Evolutionary conservation across 1,139 yeast species (phyloP).

Genomic region (Yamadazyma epiphylla): DNA sequence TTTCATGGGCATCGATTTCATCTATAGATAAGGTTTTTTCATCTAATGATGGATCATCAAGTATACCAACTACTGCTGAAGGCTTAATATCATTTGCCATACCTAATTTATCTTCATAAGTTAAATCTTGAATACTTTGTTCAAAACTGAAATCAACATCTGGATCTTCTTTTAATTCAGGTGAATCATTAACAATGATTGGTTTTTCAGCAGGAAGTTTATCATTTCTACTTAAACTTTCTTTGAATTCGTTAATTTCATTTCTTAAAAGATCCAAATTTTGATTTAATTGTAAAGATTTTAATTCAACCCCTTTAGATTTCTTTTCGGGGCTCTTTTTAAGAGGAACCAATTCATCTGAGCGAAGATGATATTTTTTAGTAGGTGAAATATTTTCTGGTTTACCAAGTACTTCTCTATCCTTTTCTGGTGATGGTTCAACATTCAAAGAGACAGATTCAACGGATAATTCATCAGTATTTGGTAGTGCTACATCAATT

Average conservation of each 20-base stretch:
- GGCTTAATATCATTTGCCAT: conserved; percentile 22
- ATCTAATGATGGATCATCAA: conserved; percentile 1
- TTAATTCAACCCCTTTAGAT: no score
- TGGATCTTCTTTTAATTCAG: conserved; percentile 6
- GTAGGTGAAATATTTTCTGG: no score
- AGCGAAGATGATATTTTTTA: no score
- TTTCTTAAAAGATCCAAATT: conserved; percentile 40
- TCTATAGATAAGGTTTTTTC: conserved; percentile 5
- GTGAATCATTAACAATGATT: conserved; percentile 10
- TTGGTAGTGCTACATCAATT: neutral
- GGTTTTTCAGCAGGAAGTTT: conserved; percentile 8
- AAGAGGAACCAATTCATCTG: no score
- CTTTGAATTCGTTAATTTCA: conserved; percentile 47
- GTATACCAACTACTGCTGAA: conserved; percentile 3
- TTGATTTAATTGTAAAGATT: conserved; percentile 33
- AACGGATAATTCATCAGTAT: no score
- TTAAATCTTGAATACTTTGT: conserved; percentile 35
- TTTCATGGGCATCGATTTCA: conserved; percentile 13
- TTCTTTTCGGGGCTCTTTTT: no score
- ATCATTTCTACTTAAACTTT: conserved; percentile 33
- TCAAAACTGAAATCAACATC: conserved; percentile 39
- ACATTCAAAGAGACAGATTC: neutral
- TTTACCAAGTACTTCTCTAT: no score
- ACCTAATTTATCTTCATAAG: conserved; percentile 40
- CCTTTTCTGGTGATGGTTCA: neutral